Base-by-base conservation (phyloP, 208 protist genomes). In the Leishmania arabica region DNA sequence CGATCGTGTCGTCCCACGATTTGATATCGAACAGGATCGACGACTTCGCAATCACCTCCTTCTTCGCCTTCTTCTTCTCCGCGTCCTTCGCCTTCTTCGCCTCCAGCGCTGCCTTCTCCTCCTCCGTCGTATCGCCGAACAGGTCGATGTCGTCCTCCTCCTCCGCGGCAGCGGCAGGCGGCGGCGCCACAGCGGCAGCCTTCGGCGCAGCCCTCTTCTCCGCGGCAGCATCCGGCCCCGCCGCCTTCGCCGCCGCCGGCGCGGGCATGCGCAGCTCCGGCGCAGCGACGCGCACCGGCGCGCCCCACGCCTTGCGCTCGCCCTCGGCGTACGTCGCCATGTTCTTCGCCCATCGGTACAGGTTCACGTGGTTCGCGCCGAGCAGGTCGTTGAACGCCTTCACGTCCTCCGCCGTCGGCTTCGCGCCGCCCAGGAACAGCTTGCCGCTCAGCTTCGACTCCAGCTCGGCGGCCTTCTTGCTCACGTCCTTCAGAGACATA, bases 11-110 rank as follows among this genome's bases (percentile, higher is more conserved):
- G 75, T 99, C 97, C 95, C 95, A 99, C 80, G 95, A 92, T 88
- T 99, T 99, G 78, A 99, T 89, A 86, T 98, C 95, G 47, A 98
- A 90, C 21, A 99, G 83, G 76, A 99, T 96, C 53, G 90, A 95
- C 51, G 95, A 97, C 90, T 98, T 98, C 75, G 95, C 94, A 56
- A 96, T 91, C 74, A 93, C 88, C 13, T 68, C 90, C 90, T 92
- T 91, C 90, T 97, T 97, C 74, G 74, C 88, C 87, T 92, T 95
- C 89, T 98, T 96, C 75, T 89, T 88, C 40, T 92, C 92, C 21
- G 91, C 93, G 78, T 96, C 93, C 86, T 91, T 90, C 72, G 89
- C 89, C 87, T 95, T 96, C 93, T 96, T 96, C 34, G 91, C 91
- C 78, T 95, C 93, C 56, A 96, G 93, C 34, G 93, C 93, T 8